A percentile compares a stretch with the other conserved stretches of the same genome.
phyloP scores from a whole-genome alignment of 495 filamentous ascomycete genomes.

The Podospora didyma region DNA sequence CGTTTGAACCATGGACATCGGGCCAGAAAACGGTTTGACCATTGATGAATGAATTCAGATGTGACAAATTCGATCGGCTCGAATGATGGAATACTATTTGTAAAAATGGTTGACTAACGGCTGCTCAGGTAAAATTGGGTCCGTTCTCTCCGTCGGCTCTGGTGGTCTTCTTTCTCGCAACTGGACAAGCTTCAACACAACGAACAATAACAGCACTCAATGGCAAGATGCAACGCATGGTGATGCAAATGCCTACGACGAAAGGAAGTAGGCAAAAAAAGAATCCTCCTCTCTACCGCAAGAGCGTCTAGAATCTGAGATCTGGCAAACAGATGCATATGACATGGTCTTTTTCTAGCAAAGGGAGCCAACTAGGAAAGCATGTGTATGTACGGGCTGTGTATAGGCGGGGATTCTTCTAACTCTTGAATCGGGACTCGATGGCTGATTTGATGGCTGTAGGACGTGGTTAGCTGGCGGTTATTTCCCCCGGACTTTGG shows the following conservation, averaged over 20 bases:
- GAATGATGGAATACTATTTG: too few species aligned
- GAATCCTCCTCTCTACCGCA: conserved; percentile 1
- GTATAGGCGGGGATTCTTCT: conserved; percentile 6
- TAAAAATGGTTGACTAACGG: too few species aligned
- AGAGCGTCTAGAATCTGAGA: conserved; percentile 7
- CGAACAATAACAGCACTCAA: not conserved
- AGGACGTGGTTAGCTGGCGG: conserved; percentile 6
- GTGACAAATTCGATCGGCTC: too few species aligned
- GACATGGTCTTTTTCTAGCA: conserved; percentile 8
- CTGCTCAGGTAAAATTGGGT: too few species aligned
- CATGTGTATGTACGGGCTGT: conserved; percentile 11
- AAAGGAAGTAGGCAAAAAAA: not conserved
- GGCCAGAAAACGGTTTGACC: too few species aligned
- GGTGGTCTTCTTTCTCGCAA: not conserved
- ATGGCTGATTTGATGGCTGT: conserved; percentile 51
- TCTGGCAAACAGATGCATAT: conserved; percentile 2
- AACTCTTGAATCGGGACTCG: conserved; percentile 38
- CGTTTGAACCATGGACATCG: too few species aligned
- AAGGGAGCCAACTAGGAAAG: not conserved
- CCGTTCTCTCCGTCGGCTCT: not conserved
- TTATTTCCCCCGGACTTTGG: too few species aligned
- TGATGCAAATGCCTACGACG: not conserved
- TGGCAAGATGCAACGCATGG: not conserved
- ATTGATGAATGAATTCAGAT: too few species aligned
- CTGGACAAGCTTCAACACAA: not conserved